Base-by-base conservation (phyloP, 2,329 filamentous ascomycete genomes). In the Nigrospora osmanthi region DNA sequence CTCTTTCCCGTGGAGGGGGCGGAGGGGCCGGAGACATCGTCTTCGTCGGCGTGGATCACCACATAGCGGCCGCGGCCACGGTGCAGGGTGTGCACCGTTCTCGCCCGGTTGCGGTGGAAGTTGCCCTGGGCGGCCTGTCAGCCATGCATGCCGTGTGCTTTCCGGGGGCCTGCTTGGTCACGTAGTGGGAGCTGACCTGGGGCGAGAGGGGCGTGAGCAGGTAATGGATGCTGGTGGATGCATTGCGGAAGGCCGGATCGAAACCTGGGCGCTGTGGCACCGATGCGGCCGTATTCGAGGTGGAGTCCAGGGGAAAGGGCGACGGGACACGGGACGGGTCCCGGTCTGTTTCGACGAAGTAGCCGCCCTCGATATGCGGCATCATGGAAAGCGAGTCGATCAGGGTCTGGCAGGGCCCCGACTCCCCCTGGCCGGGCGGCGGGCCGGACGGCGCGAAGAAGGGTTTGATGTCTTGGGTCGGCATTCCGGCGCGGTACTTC, bases 1-100 rank as follows among this genome's bases (percentile, higher is more conserved):
- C 47, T 45, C 40, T 51, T 51, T 5, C 46, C 47, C 7, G 23
- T 28, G 23, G 23, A 28, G 15, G 39, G 39, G n/a, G 37, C 61
- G n/a, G 69, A 62, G 38, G 74, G 74, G 47, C 69, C 69, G 39
- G 75, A 61, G 14, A 70, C 62, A 38, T 74, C 74, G 47, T 69
- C 69, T 40, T 76, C 71, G 53, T 77, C 71, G 10, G 72, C 72
- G 51, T 85, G 78, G 31, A 87, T 74, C 2, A 85, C 55, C 2
- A 86, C 76, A 58, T 87, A 86, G 14, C 73, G 62, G 1, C 80
- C 83, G 1, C 81, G 63, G 0, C 82, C 82, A 10, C 71, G 66
- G 55, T 86, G 81, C 19, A 85, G 65, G 0, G 80, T 83, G 58
- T 87, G 83, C 23, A 85, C 72, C 6, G 78, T 84, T 13, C 78